Base-by-base conservation (phyloP, 1,284 basidiomycete species). In the Apiotrichum laibachii region DNA sequence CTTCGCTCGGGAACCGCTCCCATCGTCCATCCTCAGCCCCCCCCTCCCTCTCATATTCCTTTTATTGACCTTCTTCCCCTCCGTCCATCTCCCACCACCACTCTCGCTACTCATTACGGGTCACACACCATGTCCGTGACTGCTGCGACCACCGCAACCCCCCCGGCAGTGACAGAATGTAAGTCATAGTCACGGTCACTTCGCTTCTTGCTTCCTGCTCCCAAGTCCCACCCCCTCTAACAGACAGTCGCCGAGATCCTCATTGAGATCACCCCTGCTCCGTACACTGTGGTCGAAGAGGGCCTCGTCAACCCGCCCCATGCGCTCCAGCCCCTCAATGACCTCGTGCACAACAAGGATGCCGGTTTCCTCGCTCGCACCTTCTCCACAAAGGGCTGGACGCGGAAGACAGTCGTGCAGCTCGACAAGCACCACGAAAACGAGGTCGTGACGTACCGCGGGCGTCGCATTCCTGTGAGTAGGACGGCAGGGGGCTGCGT, bases 321-420 rank as follows among this genome's bases (percentile, higher is more conserved):
- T 18, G 22, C 51, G 11, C 51, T 53, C 5, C 39, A 34, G 40
- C 51, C 51, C 1, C 51, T 53, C 18, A 18, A 44, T 42, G 51
- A 43, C 18, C 42, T 53, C 6, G 40, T 53, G 6, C 16, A 35
- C 40, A 21, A 26, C 31, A 50, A 50, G 34, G 49, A 50, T 21
- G 34, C 49, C 5, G 49, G 49, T 19, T 50, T 50, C 37, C 37
- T 50, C 19, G 39, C 49, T 10, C 49, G 49, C 49, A 50, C 34
- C 12, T 50, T 50, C 19, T 21, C 49, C 5, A 50, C 49, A 5
- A 50, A 40, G 19, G 49, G 49, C 3, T 50, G 49, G 49, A 50
- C 49, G 19, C 49, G 49, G 21, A 21, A 10, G 11, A 50, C 49
- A 10, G 21, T 37, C 48, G 40, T 42, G 15, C 40, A 42, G 40